Evolutionary conservation across 2,329 filamentous ascomycete genomes (phyloP).

Genomic region (Phoma sp.): DNA sequence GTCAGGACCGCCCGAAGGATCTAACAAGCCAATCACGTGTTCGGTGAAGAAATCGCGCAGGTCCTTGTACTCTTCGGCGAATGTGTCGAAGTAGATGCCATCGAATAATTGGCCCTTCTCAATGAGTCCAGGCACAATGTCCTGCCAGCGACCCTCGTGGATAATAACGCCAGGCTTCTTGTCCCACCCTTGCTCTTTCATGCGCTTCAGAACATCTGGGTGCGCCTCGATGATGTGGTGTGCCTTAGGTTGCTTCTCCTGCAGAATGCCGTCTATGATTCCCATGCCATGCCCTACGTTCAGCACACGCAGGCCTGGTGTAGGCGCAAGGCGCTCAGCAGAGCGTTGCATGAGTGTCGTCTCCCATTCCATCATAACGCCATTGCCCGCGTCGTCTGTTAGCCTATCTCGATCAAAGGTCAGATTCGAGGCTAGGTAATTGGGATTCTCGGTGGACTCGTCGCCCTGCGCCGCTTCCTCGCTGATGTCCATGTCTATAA

Average conservation of each 20-base stretch:
- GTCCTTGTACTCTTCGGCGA: constrained; percentile 90
- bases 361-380: constrained; percentile 63
- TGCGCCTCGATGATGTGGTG: constrained; percentile 62
- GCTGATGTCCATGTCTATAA: constrained; percentile 42
- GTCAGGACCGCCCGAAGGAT: constrained; percentile 54
- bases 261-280: constrained; percentile 57
- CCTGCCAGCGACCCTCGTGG: constrained; percentile 59
- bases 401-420: constrained; percentile 56
- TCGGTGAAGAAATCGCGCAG: constrained; percentile 88
- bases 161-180: constrained; percentile 57
- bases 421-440: constrained; percentile 56
- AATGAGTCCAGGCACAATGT: constrained; percentile 54
- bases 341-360: constrained; percentile 56
- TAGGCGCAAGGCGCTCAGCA: constrained; percentile 51
- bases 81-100: constrained; percentile 91
- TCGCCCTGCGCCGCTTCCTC: constrained; percentile 33
- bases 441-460: constrained; percentile 52
- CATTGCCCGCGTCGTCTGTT: constrained; percentile 57
- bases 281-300: constrained; percentile 61
- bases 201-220: constrained; percentile 54
- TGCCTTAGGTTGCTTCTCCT: constrained; percentile 51
- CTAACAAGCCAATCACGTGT: constrained; percentile 79
- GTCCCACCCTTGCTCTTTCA: constrained; percentile 56
- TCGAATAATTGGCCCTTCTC: constrained; percentile 54
- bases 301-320: constrained; percentile 52